Evolutionary conservation across 2,329 filamentous ascomycete genomes (phyloP), one percentile per base, ranked within the genome.

Genomic region (Chaetomiaceae sp.): DNA sequence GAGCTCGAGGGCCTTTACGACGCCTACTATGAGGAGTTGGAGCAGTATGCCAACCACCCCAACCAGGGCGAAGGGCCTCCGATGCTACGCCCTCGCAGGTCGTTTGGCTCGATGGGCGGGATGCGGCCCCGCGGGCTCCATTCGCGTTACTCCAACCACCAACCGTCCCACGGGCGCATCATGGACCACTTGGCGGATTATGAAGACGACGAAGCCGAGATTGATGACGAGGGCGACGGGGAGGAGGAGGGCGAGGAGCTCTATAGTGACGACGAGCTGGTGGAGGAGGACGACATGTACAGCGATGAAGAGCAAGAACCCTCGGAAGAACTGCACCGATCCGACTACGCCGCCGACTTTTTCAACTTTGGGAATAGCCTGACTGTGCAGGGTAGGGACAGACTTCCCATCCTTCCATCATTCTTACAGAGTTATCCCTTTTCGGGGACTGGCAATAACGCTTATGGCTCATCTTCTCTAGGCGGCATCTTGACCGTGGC

Each of bases 401-500:
- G 69, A 73, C 66, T 71, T 67, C 68, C 67, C 72, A 64, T 65
- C 59, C 63, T 66, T 62, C 59, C 65, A 77, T 61, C 58, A 54
- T 64, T 66, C 58, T 55, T 65, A 54, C 58, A 64, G 55, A 60
- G 55, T 64, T 61, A 60, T 63, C 59, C 62, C 58, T 60, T 56
- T 38, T 42, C 57, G 33, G 59, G 61, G 53, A 47, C 61, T 60
- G 62, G 55, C 58, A 62, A 61, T 64, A 57, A 64, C 54, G 59
- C 63, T 64, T 59, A 63, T 63, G 57, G 61, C 56, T 63, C 58
- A 66, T 69, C 67, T 65, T 71, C 68, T 71, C 71, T 81, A 90
- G 91, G 94, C 77, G 95, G 94, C 69, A 96, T 99, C 72, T 84
- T 99, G 69, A 99, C 94, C 62, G 94, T 99, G 67, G 94, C 94